Evolutionary conservation across 1,284 basidiomycete species (phyloP), one percentile per base, ranked within the genome.

Genomic region (Rhodotorula mucilaginosa): DNA sequence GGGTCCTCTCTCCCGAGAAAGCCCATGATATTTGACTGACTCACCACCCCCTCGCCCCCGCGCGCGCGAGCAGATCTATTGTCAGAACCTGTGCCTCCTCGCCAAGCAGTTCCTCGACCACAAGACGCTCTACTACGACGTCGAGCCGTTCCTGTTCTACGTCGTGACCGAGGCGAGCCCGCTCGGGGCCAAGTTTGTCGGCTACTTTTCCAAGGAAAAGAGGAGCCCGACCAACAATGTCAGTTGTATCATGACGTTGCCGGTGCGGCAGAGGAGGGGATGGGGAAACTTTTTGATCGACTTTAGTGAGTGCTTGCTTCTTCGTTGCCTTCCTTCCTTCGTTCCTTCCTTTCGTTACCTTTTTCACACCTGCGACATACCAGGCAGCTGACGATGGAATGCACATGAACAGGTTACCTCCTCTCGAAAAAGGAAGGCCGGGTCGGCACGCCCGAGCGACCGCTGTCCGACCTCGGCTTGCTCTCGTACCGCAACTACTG

Each of bases 21-120:
- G n/a, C 54, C 29, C 16, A 56, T 18, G 2, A 23, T 23, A 13
- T 34, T 13, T 26, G 57, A 47, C 46, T 48, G 39, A 39, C 39
- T 8, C 34, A 34, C 7, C 34, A 34, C 34, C 39, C 39, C 10
- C 39, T 39, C 39, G 8, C 39, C 10, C 39, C 34, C 18, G 10
- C 18, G 12, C 29, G 1, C 21, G 3, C 51, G 8, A 54, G 13
- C 75, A 91, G 90, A 98, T 98, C 78, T 99, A 98, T 82, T 99
- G 97, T 81, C 97, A 99, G 81, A 98, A 99, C 80, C 86, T 99
- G n/a, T 99, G 97, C 82, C 85, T 99, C 67, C 86, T 99, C 46
- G 96, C 96, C 69, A 99, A 98, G 83, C 97, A 98, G 93, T 99
- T 99, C 81, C 87, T 99, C 76, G 95, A 99, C 80, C 96, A 98